These are phyloP conservation scores for Umbelopsis ramanniana DNA, from an alignment of 192 early-diverging fungal species.

Conservation along the genomic window DNA sequence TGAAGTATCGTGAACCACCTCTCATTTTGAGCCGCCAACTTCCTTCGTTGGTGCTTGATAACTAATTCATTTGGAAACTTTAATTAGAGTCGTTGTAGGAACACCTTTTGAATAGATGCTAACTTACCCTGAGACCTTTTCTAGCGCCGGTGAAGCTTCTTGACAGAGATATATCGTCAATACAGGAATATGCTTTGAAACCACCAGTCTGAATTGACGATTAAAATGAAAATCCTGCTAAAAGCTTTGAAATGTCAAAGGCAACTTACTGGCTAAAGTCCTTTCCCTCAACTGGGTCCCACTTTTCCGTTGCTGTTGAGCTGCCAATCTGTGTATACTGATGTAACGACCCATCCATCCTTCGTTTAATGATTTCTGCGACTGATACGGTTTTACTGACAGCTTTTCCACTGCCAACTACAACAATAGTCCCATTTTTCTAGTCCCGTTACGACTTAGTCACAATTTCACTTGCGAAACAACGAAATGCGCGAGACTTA, in stretches of 20 bases:
- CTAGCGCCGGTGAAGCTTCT: slow-evolving; percentile 10
- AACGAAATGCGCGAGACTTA: neutral
- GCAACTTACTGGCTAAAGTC: slow-evolving; percentile 32
- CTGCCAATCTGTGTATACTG: slow-evolving; percentile 60
- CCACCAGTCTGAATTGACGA: neutral
- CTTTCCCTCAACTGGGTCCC: slow-evolving; percentile 33
- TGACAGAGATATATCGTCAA: slow-evolving; percentile 22
- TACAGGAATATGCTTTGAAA: slow-evolving; percentile 5
- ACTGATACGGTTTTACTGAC: slow-evolving; percentile 70
- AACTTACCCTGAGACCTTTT: slow-evolving; percentile 15
- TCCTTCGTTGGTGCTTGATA: neutral
- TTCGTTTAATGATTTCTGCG: slow-evolving; percentile 68
- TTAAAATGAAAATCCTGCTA: neutral
- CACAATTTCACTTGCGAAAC: neutral
- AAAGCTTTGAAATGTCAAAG: too few species aligned
- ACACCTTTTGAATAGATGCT: neutral
- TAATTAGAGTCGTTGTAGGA: neutral
- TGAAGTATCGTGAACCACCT: too few species aligned
- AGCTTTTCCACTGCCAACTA: slow-evolving; percentile 48
- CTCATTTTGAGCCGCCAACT: neutral
- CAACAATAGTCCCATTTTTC: slow-evolving; percentile 23
- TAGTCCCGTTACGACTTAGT: too few species aligned
- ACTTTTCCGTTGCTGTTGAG: slow-evolving; percentile 29
- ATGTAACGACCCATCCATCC: slow-evolving; percentile 52
- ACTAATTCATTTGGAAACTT: neutral